Evolutionary conservation across 2,329 filamentous ascomycete species (phyloP).

Genomic region (Sporothrix brasiliensis): DNA sequence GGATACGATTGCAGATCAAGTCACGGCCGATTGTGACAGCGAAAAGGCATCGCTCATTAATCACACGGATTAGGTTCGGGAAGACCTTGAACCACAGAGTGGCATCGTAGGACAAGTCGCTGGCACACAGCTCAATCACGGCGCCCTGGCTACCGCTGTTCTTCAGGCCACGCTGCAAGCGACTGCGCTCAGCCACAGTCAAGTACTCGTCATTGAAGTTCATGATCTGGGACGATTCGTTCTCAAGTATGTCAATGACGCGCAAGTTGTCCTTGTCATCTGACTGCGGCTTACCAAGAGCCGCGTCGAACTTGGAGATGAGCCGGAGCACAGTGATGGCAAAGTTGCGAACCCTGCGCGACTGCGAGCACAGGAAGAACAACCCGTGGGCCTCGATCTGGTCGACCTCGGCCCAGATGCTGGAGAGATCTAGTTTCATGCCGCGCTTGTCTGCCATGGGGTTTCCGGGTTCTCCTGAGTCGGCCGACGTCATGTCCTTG

Average conservation of each 20-base stretch:
- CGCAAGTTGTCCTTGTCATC: slow-evolving; percentile 62
- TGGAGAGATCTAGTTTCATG: slow-evolving; percentile 80
- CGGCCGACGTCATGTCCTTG: slow-evolving; percentile 65
- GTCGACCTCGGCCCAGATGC: slow-evolving; percentile 89
- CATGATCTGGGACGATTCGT: slow-evolving; percentile 84
- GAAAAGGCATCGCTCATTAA: slow-evolving; percentile 87
- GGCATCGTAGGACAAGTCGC: slow-evolving; percentile 90
- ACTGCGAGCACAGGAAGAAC: slow-evolving; percentile 97
- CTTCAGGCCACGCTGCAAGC: slow-evolving; percentile 85
- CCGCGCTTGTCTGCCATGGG: slow-evolving; percentile 65
- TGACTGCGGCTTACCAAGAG: slow-evolving; percentile 69
- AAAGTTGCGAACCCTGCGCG: slow-evolving; percentile 82
- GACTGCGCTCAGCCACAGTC: slow-evolving; percentile 87
- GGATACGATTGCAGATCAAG: slow-evolving; percentile 85
- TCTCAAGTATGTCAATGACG: slow-evolving; percentile 89
- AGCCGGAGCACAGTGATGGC: slow-evolving; percentile 90
- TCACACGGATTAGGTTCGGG: slow-evolving; percentile 87
- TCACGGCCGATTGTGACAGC: slow-evolving; percentile 89
- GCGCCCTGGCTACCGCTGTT: slow-evolving; percentile 82
- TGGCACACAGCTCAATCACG: slow-evolving; percentile 90
- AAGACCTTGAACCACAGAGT: slow-evolving; percentile 98
- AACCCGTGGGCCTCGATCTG: slow-evolving; percentile 95
- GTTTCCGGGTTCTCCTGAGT: slow-evolving; percentile 62
- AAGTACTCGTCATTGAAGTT: slow-evolving; percentile 90
- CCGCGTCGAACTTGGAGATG: slow-evolving; percentile 90